These are phyloP conservation scores for Aspergillus ochraceoroseus DNA, from an alignment of 2,329 filamentous ascomycete species.

Conservation along the genomic window DNA sequence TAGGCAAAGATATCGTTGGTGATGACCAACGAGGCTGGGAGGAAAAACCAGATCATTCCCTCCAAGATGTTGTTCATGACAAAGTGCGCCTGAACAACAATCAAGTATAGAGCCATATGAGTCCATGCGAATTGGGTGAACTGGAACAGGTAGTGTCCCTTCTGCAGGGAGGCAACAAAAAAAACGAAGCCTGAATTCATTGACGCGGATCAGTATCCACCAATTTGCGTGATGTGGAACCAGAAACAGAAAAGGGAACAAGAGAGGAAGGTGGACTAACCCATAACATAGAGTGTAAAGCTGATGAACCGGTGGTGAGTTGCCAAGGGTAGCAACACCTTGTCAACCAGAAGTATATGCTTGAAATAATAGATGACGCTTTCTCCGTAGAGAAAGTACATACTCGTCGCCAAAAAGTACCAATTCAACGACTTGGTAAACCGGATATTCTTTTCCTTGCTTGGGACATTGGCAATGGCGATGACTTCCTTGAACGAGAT, in stretches of 20 bases:
- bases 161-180: constrained; percentile 90
- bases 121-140: constrained; percentile 99
- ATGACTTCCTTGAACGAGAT: constrained; percentile 99
- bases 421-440: constrained; percentile 97
- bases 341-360: constrained; percentile 93
- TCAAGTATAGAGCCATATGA: constrained; percentile 96
- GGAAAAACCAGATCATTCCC: constrained; percentile 99
- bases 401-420: constrained; percentile 98
- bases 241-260: background rate
- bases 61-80: constrained; percentile 99
- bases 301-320: constrained; percentile 98
- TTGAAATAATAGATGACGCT: constrained; percentile 99
- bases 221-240: too few relatives aligned
- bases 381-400: constrained; percentile 99
- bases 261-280: constrained; percentile 49
- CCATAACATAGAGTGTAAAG: constrained; percentile 96
- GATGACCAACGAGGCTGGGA: constrained; percentile 90
- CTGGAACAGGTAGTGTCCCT: constrained; percentile 95
- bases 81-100: constrained; percentile 96
- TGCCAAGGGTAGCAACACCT: constrained; percentile 83
- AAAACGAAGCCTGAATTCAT: constrained; percentile 98
- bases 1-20: constrained; percentile 99
- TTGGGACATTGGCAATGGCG: constrained; percentile 91
- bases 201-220: constrained; percentile 13
- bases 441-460: constrained; percentile 78